Conservation (phyloP, 164 flowering plant species). For the Nymphaea thermarum region DNA sequence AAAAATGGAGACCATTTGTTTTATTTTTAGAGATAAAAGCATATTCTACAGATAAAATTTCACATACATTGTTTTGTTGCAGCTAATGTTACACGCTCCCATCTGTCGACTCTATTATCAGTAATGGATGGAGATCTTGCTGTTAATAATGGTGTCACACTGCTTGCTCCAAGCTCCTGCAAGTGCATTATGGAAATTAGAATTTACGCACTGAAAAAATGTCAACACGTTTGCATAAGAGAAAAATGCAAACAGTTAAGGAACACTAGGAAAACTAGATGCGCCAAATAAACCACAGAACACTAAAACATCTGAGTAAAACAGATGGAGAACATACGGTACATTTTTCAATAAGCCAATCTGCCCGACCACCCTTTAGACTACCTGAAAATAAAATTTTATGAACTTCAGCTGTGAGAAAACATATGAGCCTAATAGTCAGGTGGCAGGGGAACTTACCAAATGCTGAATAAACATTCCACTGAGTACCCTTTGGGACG, state of each 20-base stretch:
- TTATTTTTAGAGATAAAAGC: background rate
- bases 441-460: constrained; percentile 29
- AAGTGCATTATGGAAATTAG: background rate
- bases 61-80: constrained; percentile 76
- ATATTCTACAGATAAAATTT: background rate
- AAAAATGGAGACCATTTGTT: background rate
- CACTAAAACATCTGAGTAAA: background rate
- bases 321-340: constrained; percentile 41
- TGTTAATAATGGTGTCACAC: constrained; percentile 82
- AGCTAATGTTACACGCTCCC: constrained; percentile 66
- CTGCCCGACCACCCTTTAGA: constrained; percentile 85
- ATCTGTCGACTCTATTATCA: constrained; percentile 69
- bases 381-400: constrained; percentile 35
- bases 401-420: background rate
- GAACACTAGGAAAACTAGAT: background rate
- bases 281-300: background rate
- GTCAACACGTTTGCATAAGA: background rate
- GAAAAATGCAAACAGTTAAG: no score
- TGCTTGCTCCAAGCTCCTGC: constrained; percentile 87
- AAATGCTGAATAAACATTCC: constrained; percentile 92
- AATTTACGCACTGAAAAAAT: background rate
- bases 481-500: constrained; percentile 35
- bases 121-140: constrained; percentile 72
- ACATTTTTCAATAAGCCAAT: constrained; percentile 98
- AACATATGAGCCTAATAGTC: background rate